Conservation (phyloP, 306 rosid species). For the Ceratonia siliqua region DNA sequence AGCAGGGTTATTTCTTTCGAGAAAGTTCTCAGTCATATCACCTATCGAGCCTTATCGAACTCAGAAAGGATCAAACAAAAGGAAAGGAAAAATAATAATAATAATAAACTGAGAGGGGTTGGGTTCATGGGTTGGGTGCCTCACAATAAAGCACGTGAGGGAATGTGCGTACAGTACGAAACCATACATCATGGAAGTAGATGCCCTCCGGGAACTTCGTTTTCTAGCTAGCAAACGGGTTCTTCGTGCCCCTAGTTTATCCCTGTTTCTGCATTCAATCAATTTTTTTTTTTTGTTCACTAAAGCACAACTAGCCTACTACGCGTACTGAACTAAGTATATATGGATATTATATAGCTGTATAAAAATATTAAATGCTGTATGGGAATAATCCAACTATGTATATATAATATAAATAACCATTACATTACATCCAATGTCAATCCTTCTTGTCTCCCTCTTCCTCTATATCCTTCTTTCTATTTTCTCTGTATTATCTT, state of each 20-base stretch:
- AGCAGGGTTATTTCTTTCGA: too few relatives aligned
- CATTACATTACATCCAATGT: conserved; percentile 1
- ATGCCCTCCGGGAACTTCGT: conserved; percentile 6
- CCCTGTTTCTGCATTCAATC: conserved; percentile 7
- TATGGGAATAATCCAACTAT: neutral
- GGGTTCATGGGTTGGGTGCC: neutral
- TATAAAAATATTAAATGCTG: neutral
- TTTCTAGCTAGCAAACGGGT: conserved; percentile 19
- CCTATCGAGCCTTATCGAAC: too few relatives aligned
- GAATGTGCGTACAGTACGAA: neutral
- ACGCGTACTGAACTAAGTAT: neutral
- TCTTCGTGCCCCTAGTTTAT: neutral
- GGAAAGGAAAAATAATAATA: too few relatives aligned
- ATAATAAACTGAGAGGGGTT: neutral
- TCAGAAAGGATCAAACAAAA: too few relatives aligned
- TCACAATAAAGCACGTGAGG: conserved; percentile 28
- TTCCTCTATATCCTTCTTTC: neutral
- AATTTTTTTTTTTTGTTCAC: neutral
- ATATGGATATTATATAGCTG: neutral
- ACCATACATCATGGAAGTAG: neutral
- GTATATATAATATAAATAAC: conserved; percentile 21
- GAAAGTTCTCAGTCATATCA: too few relatives aligned
- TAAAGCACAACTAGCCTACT: neutral
- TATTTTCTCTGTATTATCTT: neutral
- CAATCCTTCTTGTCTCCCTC: conserved; percentile 29